Evolutionary conservation across 2,329 filamentous ascomycete genomes (phyloP).

Genomic region (Periconia sp.): DNA sequence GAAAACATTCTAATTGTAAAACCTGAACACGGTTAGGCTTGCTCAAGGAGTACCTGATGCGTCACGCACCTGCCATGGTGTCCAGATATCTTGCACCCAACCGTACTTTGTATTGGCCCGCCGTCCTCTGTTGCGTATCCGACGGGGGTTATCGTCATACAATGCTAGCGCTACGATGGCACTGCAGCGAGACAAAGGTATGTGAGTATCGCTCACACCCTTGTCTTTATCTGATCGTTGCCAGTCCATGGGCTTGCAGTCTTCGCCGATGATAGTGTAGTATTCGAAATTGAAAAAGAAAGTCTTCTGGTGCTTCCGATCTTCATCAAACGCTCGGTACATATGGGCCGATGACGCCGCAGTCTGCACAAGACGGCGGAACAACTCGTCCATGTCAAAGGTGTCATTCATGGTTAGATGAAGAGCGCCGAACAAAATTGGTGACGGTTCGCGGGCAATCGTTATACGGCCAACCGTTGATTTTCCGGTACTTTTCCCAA

Average conservation of each 20-base stretch:
- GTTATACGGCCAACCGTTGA: constrained; percentile 63
- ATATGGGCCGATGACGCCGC: constrained; percentile 53
- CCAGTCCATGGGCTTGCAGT: constrained; percentile 64
- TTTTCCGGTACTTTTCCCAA: constrained; percentile 46
- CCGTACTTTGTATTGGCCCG: constrained; percentile 58
- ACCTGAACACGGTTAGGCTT: constrained; percentile 1
- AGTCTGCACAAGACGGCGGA: constrained; percentile 60
- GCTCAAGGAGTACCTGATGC: neutral
- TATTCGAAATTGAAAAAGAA: constrained; percentile 72
- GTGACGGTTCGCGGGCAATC: constrained; percentile 66
- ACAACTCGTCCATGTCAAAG: constrained; percentile 69
- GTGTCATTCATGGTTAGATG: constrained; percentile 63
- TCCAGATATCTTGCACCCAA: constrained; percentile 64
- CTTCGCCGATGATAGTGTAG: constrained; percentile 65
- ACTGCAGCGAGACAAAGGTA: constrained; percentile 65
- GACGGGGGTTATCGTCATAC: constrained; percentile 58
- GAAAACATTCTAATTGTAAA: constrained; percentile 10
- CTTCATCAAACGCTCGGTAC: constrained; percentile 56
- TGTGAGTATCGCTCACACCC: constrained; percentile 56
- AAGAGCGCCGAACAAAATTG: constrained; percentile 64
- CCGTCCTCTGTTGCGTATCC: constrained; percentile 57
- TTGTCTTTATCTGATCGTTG: constrained; percentile 60
- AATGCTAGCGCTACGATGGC: constrained; percentile 66
- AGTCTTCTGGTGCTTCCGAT: constrained; percentile 58
- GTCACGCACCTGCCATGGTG: constrained; percentile 62